Conservation (phyloP, 805 yeast species). For the Ogataea thermomethanolica region DNA sequence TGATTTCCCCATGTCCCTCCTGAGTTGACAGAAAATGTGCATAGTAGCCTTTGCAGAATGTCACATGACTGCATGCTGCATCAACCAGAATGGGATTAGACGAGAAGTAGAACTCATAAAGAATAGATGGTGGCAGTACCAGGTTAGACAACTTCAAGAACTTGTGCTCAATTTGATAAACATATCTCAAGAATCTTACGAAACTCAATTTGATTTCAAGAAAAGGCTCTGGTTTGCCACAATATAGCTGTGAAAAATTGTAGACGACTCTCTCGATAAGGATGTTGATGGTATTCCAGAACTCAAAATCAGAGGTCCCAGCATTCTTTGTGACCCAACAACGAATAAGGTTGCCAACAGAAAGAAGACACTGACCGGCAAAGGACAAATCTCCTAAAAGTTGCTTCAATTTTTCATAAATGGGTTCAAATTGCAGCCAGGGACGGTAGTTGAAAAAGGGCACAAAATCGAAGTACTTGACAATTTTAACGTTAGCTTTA, state of each 20-base stretch:
- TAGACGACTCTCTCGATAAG: conserved; percentile 10
- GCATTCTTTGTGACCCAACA: conserved; percentile 15
- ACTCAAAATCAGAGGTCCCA: conserved; percentile 1
- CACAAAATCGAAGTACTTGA: conserved; percentile 19
- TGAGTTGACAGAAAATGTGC: conserved; percentile 23
- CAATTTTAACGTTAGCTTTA: conserved; percentile 3
- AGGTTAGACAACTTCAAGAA: conserved; percentile 25
- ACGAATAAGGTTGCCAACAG: conserved; percentile 9
- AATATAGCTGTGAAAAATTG: conserved; percentile 7
- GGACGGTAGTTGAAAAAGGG: conserved; percentile 8
- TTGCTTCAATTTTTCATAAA: conserved; percentile 5
- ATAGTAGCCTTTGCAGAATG: conserved; percentile 37
- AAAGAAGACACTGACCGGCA: conserved; percentile 2
- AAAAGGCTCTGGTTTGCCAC: conserved; percentile 6
- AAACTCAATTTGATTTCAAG: conserved; percentile 9
- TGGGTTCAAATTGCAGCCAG: conserved; percentile 17
- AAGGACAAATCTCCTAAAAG: conserved; percentile 2
- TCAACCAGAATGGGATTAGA: conserved; percentile 45
- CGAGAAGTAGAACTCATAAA: conserved; percentile 38
- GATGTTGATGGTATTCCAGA: conserved; percentile 19
- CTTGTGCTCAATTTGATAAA: conserved; percentile 22
- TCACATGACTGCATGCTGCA: conserved; percentile 43
- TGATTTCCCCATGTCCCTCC: conserved; percentile 12
- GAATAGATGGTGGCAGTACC: conserved; percentile 39
- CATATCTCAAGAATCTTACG: conserved; percentile 13